Percentiles rank a stretch among this genome's conserved stretches.
These are phyloP conservation scores for Mucor irregularis DNA, from an alignment of 371 early-diverging fungal genomes.

Conservation along the genomic window DNA sequence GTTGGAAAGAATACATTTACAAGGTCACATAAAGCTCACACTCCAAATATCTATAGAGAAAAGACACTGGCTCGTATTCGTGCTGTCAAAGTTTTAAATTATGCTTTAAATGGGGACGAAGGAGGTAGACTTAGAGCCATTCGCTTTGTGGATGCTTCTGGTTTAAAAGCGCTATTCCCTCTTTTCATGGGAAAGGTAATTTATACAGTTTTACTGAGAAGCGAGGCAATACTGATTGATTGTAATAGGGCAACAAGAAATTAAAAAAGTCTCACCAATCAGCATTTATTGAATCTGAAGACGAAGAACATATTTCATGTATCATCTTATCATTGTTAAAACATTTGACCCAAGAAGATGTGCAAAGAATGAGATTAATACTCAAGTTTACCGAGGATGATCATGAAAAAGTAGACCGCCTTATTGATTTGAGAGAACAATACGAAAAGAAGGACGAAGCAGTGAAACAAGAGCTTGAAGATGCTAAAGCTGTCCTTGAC, in stretches of 20 bases:
- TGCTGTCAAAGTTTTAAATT: constrained; percentile 86
- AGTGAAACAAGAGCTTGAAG: constrained; percentile 45
- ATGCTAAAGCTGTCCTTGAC: constrained; percentile 52
- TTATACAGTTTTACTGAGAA: no score
- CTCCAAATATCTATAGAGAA: constrained; percentile 52
- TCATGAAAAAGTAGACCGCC: constrained; percentile 75
- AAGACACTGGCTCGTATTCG: constrained; percentile 77
- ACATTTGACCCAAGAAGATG: constrained; percentile 55
- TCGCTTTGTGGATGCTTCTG: constrained; percentile 78
- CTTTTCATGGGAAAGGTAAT: constrained; percentile 73
- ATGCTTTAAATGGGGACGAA: constrained; percentile 68
- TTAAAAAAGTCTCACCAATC: constrained; percentile 66
- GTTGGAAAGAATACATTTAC: neutral
- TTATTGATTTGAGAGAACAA: constrained; percentile 72
- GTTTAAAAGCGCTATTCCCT: constrained; percentile 80
- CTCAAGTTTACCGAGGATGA: constrained; percentile 82
- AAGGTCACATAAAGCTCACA: neutral
- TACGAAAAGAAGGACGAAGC: constrained; percentile 64
- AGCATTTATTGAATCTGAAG: constrained; percentile 69
- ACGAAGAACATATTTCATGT: constrained; percentile 84
- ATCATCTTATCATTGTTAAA: constrained; percentile 78
- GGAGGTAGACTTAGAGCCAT: constrained; percentile 55
- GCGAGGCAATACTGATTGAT: no score
- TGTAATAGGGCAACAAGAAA: constrained; percentile 64
- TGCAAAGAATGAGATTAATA: constrained; percentile 73